Evolutionary conservation across 306 rosid genomes (phyloP).

Genomic region (Acmispon strigosus): DNA sequence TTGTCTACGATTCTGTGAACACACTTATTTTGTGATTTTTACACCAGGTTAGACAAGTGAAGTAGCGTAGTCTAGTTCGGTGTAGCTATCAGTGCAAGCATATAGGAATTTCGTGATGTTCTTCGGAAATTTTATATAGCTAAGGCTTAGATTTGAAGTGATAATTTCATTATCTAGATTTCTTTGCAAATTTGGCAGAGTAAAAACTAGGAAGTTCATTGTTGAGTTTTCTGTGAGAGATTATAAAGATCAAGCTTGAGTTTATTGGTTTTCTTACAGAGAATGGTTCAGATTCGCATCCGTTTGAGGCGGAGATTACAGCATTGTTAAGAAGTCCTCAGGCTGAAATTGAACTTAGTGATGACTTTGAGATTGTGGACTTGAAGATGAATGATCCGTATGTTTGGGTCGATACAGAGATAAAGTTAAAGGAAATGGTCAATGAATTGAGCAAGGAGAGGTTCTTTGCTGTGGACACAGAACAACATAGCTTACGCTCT

Average conservation of each 20-base stretch:
- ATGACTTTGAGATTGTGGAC: slow-evolving; percentile 21
- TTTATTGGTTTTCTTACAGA: slow-evolving; percentile 29
- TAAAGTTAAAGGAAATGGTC: slow-evolving; percentile 49
- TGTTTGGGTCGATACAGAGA: slow-evolving; percentile 70
- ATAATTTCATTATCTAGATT: not conserved
- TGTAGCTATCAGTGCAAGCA: not conserved
- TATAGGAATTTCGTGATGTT: not conserved
- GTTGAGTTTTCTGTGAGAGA: not conserved
- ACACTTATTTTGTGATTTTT: not conserved
- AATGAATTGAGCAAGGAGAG: slow-evolving; percentile 45
- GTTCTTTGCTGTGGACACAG: slow-evolving; percentile 78
- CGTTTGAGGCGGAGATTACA: slow-evolving; percentile 57
- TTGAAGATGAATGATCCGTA: slow-evolving; percentile 42
- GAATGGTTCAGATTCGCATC: slow-evolving; percentile 46
- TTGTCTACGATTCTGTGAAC: not conserved
- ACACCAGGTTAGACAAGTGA: not conserved
- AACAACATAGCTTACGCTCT: slow-evolving; percentile 74
- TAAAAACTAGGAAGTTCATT: not conserved
- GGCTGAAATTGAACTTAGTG: slow-evolving; percentile 35
- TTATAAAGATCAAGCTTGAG: slow-evolving; percentile 4
- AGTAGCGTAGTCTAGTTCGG: not conserved
- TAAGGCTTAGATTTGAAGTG: not conserved
- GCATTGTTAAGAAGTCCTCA: slow-evolving; percentile 34
- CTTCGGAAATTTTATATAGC: not conserved
- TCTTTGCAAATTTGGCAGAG: not conserved